Base-by-base conservation (phyloP, 208 protist species). In the Crithidia mellificae region DNA sequence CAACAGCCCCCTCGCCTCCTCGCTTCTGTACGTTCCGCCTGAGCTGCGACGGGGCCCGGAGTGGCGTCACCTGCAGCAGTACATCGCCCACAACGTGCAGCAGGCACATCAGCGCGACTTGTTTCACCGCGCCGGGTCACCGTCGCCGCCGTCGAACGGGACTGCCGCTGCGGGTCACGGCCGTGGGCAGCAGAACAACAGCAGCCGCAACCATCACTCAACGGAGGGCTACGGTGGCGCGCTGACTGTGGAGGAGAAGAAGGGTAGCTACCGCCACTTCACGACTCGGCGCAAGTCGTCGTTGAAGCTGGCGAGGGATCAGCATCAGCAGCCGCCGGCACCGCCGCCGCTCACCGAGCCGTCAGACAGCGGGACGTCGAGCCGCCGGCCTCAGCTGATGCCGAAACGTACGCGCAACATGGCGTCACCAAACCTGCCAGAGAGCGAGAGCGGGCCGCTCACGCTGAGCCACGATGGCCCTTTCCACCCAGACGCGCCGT, bases 51-150 rank as follows among this genome's bases (percentile, higher is more conserved):
- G 70, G 14, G 70, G 70, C 6, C 55, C 61, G 43, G 62, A 76
- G 43, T 76, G 70, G 70, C 70, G 70, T 0, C 70, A 76, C 38
- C 30, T 76, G 14, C 58, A 76, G 63, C 62, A 76, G 70, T 34
- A 64, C 46, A 51, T 76, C 22, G 46, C 61, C 8, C 25, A 44
- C 34, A 41, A 51, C 63, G 14, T 43, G 12, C 43, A 24, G 14
- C 53, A 63, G 30, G 1, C 14, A 25, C 61, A 20, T 49, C 63
- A 68, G 39, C 63, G 17, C 17, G 59, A 65, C 0, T 0, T 44
- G 47, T 2, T 38, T 2, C 55, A 36, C 22, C 17, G 39, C 46
- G 19, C 15, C 3, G 12, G 47, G 6, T n/a, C 29, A 11, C 17
- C 46, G 20, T 8, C 22, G 17, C 46, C 20, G 46, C 22, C 6